Conservation (phyloP, 2,329 filamentous ascomycete species). For the Aspergillus chevalieri region DNA sequence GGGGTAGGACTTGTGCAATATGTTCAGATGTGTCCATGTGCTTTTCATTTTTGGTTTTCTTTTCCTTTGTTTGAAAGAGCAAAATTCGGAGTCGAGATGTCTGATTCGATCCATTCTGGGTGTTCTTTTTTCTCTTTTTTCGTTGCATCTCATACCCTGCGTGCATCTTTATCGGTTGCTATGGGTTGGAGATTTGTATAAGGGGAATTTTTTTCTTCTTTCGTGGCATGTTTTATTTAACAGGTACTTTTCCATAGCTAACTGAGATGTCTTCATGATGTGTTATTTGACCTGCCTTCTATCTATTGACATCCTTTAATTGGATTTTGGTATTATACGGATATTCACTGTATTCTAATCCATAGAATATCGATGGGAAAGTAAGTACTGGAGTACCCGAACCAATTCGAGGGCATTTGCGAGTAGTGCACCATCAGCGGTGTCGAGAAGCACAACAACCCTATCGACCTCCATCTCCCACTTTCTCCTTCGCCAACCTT, state of each 20-base stretch:
- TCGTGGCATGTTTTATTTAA: slow-evolving; percentile 15
- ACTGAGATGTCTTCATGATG: not conserved
- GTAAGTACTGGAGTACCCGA: too few relatives aligned
- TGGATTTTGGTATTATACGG: too few relatives aligned
- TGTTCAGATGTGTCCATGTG: slow-evolving; percentile 5
- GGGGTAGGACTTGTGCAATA: slow-evolving; percentile 13
- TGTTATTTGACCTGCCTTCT: slow-evolving; percentile 1
- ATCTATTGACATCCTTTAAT: not conserved
- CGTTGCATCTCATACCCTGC: slow-evolving; percentile 23
- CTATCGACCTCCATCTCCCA: too few relatives aligned
- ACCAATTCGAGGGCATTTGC: too few relatives aligned
- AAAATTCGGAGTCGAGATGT: not conserved
- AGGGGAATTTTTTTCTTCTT: slow-evolving; percentile 6
- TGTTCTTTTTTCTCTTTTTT: slow-evolving; percentile 5
- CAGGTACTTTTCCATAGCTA: slow-evolving; percentile 9
- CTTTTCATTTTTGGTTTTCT: not conserved
- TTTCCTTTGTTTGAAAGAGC: slow-evolving; percentile 4
- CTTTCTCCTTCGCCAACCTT: too few relatives aligned
- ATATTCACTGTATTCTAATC: not conserved
- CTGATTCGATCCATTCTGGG: not conserved
- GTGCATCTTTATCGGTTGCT: slow-evolving; percentile 22
- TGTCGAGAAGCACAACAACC: too few relatives aligned
- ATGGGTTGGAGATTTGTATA: slow-evolving; percentile 20
- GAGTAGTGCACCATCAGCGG: too few relatives aligned
- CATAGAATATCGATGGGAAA: too few relatives aligned